Evolutionary conservation across 345 rosid genomes (phyloP).

Genomic region (Melaleuca quinquenervia): DNA sequence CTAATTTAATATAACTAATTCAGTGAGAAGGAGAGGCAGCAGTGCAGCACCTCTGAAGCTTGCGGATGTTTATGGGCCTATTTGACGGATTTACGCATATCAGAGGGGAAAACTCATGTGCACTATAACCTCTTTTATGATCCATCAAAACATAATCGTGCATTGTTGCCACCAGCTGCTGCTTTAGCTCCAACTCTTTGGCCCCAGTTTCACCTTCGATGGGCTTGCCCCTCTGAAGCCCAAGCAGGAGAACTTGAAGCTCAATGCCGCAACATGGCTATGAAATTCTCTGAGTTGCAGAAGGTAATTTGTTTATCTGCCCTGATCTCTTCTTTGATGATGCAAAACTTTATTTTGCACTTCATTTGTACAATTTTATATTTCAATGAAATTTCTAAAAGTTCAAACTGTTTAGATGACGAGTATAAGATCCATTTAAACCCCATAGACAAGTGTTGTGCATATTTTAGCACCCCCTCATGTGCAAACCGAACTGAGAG

Average conservation of each 20-base stretch:
- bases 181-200: constrained; percentile 94
- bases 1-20: constrained; percentile 4
- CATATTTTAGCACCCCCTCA: neutral
- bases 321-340: neutral
- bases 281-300: constrained; percentile 50
- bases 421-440: neutral
- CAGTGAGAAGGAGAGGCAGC: constrained; percentile 93
- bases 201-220: constrained; percentile 97
- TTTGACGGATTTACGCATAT: constrained; percentile 64
- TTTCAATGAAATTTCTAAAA: neutral
- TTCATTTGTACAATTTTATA: neutral
- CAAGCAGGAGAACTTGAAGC: constrained; percentile 61
- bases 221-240: constrained; percentile 93
- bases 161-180: constrained; percentile 89
- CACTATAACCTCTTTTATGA: constrained; percentile 80
- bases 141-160: constrained; percentile 40
- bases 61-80: constrained; percentile 93
- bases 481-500: neutral
- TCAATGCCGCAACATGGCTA: constrained; percentile 54
- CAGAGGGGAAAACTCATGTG: constrained; percentile 43
- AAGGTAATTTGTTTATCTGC: constrained; percentile 34
- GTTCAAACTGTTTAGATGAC: neutral
- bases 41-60: constrained; percentile 45
- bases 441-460: neutral
- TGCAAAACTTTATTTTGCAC: neutral